phyloP scores from a whole-genome alignment of 2,329 filamentous ascomycete genomes.

The Malbranchea cinnamomea region DNA sequence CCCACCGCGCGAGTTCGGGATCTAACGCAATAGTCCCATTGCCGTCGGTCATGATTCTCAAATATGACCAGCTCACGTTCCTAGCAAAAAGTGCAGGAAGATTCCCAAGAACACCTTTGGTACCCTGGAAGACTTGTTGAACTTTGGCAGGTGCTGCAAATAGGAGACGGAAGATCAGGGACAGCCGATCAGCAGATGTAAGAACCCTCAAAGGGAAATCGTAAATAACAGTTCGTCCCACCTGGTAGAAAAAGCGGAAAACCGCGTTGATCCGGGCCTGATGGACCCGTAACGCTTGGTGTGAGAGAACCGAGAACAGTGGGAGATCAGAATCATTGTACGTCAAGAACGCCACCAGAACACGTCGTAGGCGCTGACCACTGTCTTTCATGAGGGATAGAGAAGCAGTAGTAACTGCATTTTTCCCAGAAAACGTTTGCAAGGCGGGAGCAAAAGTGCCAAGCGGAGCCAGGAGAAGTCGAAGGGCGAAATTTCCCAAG shows the following conservation, averaged over 20 bases:
- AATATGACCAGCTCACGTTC: constrained; percentile 16
- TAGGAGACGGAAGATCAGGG: constrained; percentile 1
- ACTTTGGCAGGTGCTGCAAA: background rate
- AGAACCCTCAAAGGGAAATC: constrained; percentile 20
- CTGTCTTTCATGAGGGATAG: constrained; percentile 29
- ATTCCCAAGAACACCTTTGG: constrained; percentile 7
- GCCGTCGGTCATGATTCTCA: constrained; percentile 10
- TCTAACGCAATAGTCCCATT: constrained; percentile 28
- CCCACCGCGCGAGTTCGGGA: constrained; percentile 52
- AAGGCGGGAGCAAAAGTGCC: constrained; percentile 19
- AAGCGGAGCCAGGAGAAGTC: constrained; percentile 20
- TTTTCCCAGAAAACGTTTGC: constrained; percentile 21
- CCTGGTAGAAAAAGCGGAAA: constrained; percentile 25
- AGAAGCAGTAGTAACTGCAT: constrained; percentile 25
- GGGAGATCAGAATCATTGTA: constrained; percentile 48
- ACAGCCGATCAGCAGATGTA: background rate
- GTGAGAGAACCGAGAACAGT: constrained; percentile 62
- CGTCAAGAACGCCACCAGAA: constrained; percentile 24
- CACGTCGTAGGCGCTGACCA: constrained; percentile 23
- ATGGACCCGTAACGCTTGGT: constrained; percentile 50
- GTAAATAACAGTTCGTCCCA: constrained; percentile 28
- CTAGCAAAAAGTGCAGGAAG: constrained; percentile 12
- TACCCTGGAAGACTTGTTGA: constrained; percentile 10
- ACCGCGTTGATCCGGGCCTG: constrained; percentile 37
- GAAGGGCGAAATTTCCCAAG: constrained; percentile 21